Base-by-base conservation (phyloP, 2,329 filamentous ascomycete species). In the Claviceps purpurea region DNA sequence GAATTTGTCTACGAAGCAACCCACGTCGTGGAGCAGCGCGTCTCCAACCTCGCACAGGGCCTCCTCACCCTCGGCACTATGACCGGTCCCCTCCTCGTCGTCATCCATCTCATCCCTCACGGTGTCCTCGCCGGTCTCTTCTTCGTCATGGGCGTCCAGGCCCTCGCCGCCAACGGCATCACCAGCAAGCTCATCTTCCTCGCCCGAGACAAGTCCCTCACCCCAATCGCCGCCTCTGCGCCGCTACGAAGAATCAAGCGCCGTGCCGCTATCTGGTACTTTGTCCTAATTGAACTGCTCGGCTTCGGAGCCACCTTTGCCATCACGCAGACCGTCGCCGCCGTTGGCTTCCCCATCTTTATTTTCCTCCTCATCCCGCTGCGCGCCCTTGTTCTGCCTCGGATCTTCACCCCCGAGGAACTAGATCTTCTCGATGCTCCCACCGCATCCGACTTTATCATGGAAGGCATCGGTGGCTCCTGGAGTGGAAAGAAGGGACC, bases 131-230 rank as follows among this genome's bases (percentile, higher is more conserved):
- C 86, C 0, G 87, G 87, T 0, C 75, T 91, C 26, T 91, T 91
- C 73, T 90, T 90, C 68, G 78, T 89, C 63, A 90, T 91, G 87
- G 87, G 86, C 43, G 75, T 87, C 55, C 84, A 90, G 68, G 86
- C 86, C 3, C 78, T 91, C 37, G 77, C 82, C 62, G 82, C 70
- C 24, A 91, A 91, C 62, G 86, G 86, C 22, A 87, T 91, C 62
- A 90, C 85, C 0, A 70, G 75, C 55, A 90, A 90, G 66, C 64
- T 90, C 8, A 64, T 88, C 22, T 90, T 87, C 64, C 73, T 91
- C 1, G 68, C 73, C 1, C 77, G 80, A 56, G 87, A 91, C 66
- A 70, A 65, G 47, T 64, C 73, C 4, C 71, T 89, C n/a, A 87
- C 83, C 0, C 71, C 76, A 14, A 16, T 13, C 5, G 6, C 20